phyloP scores from a whole-genome alignment of 441 rosid species.

The Erodium trifolium region DNA sequence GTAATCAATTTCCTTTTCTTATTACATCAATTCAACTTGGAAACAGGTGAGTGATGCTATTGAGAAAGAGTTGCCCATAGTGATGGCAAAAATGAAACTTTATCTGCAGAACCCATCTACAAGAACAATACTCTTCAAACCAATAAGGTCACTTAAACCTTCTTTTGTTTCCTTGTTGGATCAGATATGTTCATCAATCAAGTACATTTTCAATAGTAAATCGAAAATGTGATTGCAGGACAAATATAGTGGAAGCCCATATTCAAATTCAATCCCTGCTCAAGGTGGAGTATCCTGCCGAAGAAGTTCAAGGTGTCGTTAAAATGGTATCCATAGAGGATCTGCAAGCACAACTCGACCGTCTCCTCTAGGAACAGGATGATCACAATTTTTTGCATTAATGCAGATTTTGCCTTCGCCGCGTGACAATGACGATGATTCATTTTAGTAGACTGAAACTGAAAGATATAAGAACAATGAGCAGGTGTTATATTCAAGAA shows the following conservation, averaged over 20 bases:
- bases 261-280: conserved; percentile 61
- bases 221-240: conserved; percentile 38
- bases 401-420: too few species aligned
- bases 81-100: conserved; percentile 81
- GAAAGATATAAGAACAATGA: too few species aligned
- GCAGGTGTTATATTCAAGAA: too few species aligned
- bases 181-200: too few species aligned
- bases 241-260: conserved; percentile 93
- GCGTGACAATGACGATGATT: too few species aligned
- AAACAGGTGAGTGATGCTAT: conserved; percentile 70
- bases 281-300: conserved; percentile 60
- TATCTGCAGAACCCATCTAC: conserved; percentile 86
- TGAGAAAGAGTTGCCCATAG: conserved; percentile 62
- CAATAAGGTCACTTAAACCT: conserved; percentile 63
- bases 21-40: too few species aligned
- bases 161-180: too few species aligned
- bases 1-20: too few species aligned
- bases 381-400: too few species aligned
- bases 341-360: conserved; percentile 72
- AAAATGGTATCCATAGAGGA: conserved; percentile 54
- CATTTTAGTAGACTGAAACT: too few species aligned
- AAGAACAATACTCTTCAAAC: conserved; percentile 79
- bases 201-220: background rate
- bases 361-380: conserved; percentile 31
- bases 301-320: conserved; percentile 52